Base-by-base conservation (phyloP, 2,329 filamentous ascomycete species). In the Pyrenochaeta sp. region DNA sequence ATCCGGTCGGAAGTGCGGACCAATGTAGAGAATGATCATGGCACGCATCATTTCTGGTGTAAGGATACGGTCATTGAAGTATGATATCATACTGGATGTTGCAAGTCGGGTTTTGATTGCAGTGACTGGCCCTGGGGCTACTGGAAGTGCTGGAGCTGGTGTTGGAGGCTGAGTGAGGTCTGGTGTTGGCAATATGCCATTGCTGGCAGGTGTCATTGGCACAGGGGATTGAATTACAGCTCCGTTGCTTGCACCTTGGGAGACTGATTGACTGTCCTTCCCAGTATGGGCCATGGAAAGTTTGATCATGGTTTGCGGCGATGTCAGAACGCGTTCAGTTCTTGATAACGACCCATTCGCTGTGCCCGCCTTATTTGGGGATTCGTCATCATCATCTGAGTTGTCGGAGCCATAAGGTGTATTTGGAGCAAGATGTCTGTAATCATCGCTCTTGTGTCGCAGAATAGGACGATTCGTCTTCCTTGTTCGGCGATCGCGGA, bases 1-100 rank as follows among this genome's bases (percentile, higher is more conserved):
- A 67, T 97, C 91, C 0, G 94, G 94, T 1, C 92, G 87, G 69
- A 94, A 90, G 67, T 96, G 89, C 0, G 92, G 91, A 1, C 94
- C 94, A 41, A 99, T 89, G 69, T 99, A 99, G 3, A 99, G 79
- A 55, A 99, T 96, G 55, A 99, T 96, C 92, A 99, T 97, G 52
- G 92, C 90, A 21, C 94, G 88, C 88, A 97, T 96, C 90, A 97
- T 96, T 72, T 99, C 94, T 0, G 94, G 93, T 0, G 90, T 93
- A 10, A 99, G 80, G 19, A 99, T 89, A 19, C 94, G 87, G 70
- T 99, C 94, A 69, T 96, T 94, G 71, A 96, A 96, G 73, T 97
- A 97, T 0, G 93, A 96, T 23, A 99, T 95, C 84, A 96, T 96
- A n/a, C 87, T 93, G 0, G 90, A 92, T 67, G 93, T 96, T 11